Evolutionary conservation across 1,139 yeast species (phyloP).

Genomic region (Blastobotrys ciferrii): DNA sequence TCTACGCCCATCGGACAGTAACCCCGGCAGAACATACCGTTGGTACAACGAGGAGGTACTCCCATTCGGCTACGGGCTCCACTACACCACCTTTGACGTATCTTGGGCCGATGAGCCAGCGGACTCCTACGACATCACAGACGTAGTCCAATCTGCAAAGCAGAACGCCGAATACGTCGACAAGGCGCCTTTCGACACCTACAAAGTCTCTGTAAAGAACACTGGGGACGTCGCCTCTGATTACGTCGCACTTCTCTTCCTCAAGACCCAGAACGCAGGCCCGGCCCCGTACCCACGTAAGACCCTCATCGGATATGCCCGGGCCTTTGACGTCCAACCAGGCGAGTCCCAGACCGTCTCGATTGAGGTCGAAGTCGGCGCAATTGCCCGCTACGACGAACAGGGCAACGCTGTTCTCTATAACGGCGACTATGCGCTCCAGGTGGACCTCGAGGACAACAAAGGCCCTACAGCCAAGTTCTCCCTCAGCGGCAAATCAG

Average conservation of each 20-base stretch:
- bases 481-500: background rate
- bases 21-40: slow-evolving; percentile 21
- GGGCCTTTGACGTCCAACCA: slow-evolving; percentile 15
- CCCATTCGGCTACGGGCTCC: slow-evolving; percentile 20
- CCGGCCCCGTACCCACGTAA: slow-evolving; percentile 20
- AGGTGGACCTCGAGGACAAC: slow-evolving; percentile 6
- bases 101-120: slow-evolving; percentile 7
- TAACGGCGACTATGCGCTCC: slow-evolving; percentile 17
- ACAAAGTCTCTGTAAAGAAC: slow-evolving; percentile 15
- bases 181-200: slow-evolving; percentile 12
- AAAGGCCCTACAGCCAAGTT: background rate
- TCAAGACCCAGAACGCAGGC: slow-evolving; percentile 15
- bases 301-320: slow-evolving; percentile 16
- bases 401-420: slow-evolving; percentile 18
- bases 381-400: slow-evolving; percentile 17
- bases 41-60: slow-evolving; percentile 19
- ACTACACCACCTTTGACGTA: slow-evolving; percentile 16
- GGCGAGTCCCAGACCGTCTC: slow-evolving; percentile 12
- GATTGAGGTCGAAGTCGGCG: slow-evolving; percentile 14
- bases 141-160: slow-evolving; percentile 5
- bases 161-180: slow-evolving; percentile 10
- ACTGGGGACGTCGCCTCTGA: slow-evolving; percentile 17
- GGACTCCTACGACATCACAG: slow-evolving; percentile 12
- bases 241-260: slow-evolving; percentile 17
- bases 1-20: slow-evolving; percentile 16